Base-by-base conservation (phyloP, 768 basidiomycete species). In the Xerocomellus amylosporus region DNA sequence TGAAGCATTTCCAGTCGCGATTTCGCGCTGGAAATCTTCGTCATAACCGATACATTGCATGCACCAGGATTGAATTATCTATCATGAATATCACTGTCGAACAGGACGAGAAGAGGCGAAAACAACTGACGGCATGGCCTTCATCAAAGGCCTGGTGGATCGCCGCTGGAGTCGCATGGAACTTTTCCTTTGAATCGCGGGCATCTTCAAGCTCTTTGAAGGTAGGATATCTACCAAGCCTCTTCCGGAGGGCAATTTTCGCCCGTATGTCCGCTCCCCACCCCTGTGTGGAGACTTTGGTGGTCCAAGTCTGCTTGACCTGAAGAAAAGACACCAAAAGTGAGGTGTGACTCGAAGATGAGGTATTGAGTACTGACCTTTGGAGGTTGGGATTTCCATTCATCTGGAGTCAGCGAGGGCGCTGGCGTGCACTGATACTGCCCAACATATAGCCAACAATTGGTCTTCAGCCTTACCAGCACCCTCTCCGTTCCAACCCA, bases 1-100 rank as follows among this genome's bases (percentile, higher is more conserved):
- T 4, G 8, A 37, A 28, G 33, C 20, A 34, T 57, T 55, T 2
- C 56, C 64, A 33, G 49, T 54, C 15, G 61, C 64, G 5, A 60
- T 56, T 34, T 61, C 45, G 6, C 52, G 52, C 43, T 66, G 52
- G n/a, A 61, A 64, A 22, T 53, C 19, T 22, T 64, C 65, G 37
- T 68, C 57, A 24, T 58, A 68, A 22, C 57, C 64, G 22, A 64
- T 43, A 12, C 59, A 64, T 53, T 48, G 58, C 55, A 64, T 61
- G 10, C 24, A 46, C 58, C 58, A 60, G 22, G 60, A 26, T 34
- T 34, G 66, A 7, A 64, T 58, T 13, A 58, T 22, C 60, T 66
- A 33, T 5, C 14, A 15, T 62, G 24, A 61, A 38, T 7, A 41
- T 31, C 28, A 20, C n/a, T 0, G 14, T n/a, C 5, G 17, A 14